phyloP scores from a whole-genome alignment of 768 basidiomycete genomes.

The Gymnopilus dilepis region DNA sequence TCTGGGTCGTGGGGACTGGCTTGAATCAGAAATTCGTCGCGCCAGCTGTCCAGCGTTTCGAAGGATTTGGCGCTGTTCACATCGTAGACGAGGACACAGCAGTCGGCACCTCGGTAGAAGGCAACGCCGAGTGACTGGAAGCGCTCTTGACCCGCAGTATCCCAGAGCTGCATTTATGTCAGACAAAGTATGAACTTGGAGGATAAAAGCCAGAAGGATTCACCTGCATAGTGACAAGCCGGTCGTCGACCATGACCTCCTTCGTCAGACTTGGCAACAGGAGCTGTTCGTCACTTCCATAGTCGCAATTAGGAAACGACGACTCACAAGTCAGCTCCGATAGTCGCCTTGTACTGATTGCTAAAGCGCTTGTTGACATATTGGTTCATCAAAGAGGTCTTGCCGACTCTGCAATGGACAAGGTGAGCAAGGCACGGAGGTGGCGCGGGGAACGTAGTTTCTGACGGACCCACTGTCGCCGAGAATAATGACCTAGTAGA shows the following conservation, averaged over 20 bases:
- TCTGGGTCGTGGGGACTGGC: constrained; percentile 98
- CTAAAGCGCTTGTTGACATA: constrained; percentile 99
- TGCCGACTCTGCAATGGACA: constrained; percentile 75
- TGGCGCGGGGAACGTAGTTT: constrained; percentile 15
- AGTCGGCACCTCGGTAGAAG: constrained; percentile 98
- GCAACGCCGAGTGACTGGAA: constrained; percentile 99
- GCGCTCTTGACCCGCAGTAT: constrained; percentile 98
- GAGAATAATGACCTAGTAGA: constrained; percentile 90
- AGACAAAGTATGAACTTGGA: constrained; percentile 7
- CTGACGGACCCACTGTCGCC: constrained; percentile 89
- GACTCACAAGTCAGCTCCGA: constrained; percentile 93
- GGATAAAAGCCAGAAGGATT: constrained; percentile 7
- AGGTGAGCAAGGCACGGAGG: constrained; percentile 21
- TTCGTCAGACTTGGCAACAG: constrained; percentile 77
- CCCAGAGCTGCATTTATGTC: constrained; percentile 77
- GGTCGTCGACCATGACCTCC: constrained; percentile 98
- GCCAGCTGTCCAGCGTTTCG: constrained; percentile 98
- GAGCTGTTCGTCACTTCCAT: constrained; percentile 22
- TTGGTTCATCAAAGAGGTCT: constrained; percentile 99
- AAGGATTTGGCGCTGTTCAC: constrained; percentile 99
- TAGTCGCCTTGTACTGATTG: constrained; percentile 99
- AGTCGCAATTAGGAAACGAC: constrained; percentile 14
- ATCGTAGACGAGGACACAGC: constrained; percentile 98
- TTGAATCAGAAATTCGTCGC: constrained; percentile 99
- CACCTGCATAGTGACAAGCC: constrained; percentile 98